These are phyloP conservation scores for Penicillium palitans DNA, from an alignment of 2,329 filamentous ascomycete genomes.

Conservation along the genomic window DNA sequence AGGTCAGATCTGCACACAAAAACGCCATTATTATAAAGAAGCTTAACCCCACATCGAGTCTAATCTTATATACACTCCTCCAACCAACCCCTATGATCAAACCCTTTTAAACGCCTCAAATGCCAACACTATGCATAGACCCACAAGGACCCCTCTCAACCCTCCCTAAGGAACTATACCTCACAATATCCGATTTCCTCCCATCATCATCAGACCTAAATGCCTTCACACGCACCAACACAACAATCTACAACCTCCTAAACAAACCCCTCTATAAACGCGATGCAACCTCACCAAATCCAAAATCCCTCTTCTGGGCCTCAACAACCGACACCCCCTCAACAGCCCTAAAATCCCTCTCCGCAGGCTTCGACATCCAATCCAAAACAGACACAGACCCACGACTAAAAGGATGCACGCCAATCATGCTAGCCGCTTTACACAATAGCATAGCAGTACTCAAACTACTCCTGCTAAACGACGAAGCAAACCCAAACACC, in stretches of 20 bases:
- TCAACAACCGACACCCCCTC: conserved; percentile 11
- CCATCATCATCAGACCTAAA: conserved; percentile 16
- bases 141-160: conserved; percentile 5
- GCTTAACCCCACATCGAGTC: not conserved
- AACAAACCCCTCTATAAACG: conserved; percentile 20
- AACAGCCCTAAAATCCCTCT: conserved; percentile 16
- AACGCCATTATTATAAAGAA: conserved; percentile 1
- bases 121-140: conserved; percentile 7
- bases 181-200: conserved; percentile 19
- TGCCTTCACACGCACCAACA: conserved; percentile 17
- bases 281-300: conserved; percentile 8
- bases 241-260: conserved; percentile 15
- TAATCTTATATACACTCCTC: not conserved
- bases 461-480: conserved; percentile 11
- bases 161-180: conserved; percentile 19
- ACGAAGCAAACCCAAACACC: conserved; percentile 20
- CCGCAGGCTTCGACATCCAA: conserved; percentile 19
- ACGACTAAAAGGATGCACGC: conserved; percentile 18
- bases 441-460: conserved; percentile 15
- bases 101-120: not conserved
- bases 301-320: conserved; percentile 25
- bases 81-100: not conserved
- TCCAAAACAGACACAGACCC: conserved; percentile 13
- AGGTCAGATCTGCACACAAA: not conserved
- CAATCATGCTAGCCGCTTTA: conserved; percentile 21